Conservation (phyloP, 371 early-diverging fungal species). For the Apophysomyces ossiformis region DNA sequence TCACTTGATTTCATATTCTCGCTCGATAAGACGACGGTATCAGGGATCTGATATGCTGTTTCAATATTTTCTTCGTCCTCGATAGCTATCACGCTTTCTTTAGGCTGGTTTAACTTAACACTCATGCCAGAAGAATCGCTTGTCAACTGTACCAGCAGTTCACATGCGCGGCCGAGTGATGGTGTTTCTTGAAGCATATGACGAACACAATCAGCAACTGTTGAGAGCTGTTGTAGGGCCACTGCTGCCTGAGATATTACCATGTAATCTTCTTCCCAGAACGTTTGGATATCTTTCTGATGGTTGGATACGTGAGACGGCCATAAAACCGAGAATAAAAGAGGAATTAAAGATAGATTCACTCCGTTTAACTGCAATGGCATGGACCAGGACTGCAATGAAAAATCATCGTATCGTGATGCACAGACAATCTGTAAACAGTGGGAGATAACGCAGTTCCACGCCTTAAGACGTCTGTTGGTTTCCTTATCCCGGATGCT, state of each 20-base stretch:
- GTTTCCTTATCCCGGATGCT: neutral
- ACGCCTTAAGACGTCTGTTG: slow-evolving; percentile 7
- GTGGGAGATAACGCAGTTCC: slow-evolving; percentile 28
- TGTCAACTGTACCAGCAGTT: slow-evolving; percentile 5
- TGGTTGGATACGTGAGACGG: neutral
- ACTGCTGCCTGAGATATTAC: slow-evolving; percentile 19
- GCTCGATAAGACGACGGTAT: neutral
- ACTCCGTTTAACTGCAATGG: slow-evolving; percentile 11
- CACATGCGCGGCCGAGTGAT: slow-evolving; percentile 50
- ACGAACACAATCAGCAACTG: slow-evolving; percentile 15
- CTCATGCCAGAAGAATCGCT: neutral
- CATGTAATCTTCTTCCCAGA: slow-evolving; percentile 8
- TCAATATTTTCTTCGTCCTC: neutral
- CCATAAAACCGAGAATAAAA: neutral
- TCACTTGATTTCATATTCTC: neutral
- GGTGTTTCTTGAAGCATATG: slow-evolving; percentile 59
- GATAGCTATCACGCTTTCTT: neutral
- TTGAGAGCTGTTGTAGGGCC: slow-evolving; percentile 20
- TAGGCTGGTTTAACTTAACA: neutral
- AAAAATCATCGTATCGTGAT: slow-evolving; percentile 31
- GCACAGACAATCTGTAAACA: slow-evolving; percentile 32
- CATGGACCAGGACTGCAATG: slow-evolving; percentile 29
- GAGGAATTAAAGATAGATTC: neutral
- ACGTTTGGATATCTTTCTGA: neutral
- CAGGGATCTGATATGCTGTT: neutral